These are phyloP conservation scores for Vachellia collinsii DNA, from an alignment of 306 rosid genomes.

Conservation along the genomic window DNA sequence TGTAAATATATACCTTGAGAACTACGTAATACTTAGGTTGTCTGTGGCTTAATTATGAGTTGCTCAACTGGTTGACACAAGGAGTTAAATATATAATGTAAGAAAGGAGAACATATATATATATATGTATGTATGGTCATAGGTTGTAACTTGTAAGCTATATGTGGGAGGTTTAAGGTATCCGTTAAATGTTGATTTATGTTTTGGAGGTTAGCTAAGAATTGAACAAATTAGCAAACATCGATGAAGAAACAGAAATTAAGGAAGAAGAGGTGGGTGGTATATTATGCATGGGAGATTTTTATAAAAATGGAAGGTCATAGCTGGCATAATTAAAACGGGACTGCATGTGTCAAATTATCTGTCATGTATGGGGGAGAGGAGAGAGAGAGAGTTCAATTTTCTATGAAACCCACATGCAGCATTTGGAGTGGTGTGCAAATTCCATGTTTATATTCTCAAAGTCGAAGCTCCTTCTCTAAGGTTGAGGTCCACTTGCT, in stretches of 20 bases:
- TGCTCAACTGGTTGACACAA: no score
- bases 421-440: constrained; percentile 39
- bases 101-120: no score
- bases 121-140: no score
- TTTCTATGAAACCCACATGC: constrained; percentile 62
- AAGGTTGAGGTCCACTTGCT: constrained; percentile 45
- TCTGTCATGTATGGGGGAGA: constrained; percentile 23
- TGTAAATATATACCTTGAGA: no score
- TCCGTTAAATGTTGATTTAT: neutral
- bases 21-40: no score
- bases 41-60: no score
- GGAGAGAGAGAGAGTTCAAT: constrained; percentile 36
- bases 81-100: no score
- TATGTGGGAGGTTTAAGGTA: neutral
- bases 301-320: neutral
- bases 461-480: constrained; percentile 32
- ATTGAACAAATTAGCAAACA: constrained; percentile 9
- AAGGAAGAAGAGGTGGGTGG: neutral
- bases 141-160: neutral
- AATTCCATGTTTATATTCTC: constrained; percentile 44
- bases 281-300: neutral
- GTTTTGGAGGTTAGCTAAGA: neutral
- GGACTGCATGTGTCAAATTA: neutral
- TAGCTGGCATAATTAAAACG: constrained; percentile 42
- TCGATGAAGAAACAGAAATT: neutral